A percentile compares a stretch with the other conserved stretches of the same genome.
These are phyloP conservation scores for Agaricus bisporus DNA, from an alignment of 768 basidiomycete genomes.

Conservation along the genomic window DNA sequence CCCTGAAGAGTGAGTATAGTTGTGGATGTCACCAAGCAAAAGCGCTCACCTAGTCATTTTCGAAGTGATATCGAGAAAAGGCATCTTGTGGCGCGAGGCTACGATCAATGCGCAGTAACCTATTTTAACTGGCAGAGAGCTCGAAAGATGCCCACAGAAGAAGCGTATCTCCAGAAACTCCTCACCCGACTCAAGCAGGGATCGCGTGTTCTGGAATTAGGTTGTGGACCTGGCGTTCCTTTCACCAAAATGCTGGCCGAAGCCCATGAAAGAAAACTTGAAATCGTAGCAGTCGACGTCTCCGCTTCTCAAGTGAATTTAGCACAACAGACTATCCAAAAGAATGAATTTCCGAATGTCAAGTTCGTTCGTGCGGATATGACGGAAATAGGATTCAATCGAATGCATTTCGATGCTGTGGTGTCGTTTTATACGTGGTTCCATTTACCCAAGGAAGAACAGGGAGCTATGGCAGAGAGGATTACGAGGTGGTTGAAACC, in stretches of 20 bases:
- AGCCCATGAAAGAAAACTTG: conserved; percentile 11
- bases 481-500: conserved; percentile 23
- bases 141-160: conserved; percentile 16
- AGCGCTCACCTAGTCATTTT: background rate
- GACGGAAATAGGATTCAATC: conserved; percentile 15
- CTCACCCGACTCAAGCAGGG: conserved; percentile 14
- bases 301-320: conserved; percentile 21
- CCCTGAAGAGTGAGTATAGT: too few relatives aligned
- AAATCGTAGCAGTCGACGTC: conserved; percentile 23
- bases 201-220: conserved; percentile 21
- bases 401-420: conserved; percentile 19
- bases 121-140: conserved; percentile 16
- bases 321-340: conserved; percentile 16
- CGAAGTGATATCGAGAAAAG: background rate
- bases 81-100: conserved; percentile 10
- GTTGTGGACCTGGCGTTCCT: conserved; percentile 24
- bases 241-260: conserved; percentile 17
- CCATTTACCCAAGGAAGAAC: conserved; percentile 20
- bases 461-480: conserved; percentile 19
- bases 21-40: too few relatives aligned
- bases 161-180: conserved; percentile 16
- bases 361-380: conserved; percentile 23
- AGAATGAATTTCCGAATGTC: conserved; percentile 11
- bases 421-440: conserved; percentile 24
- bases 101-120: conserved; percentile 12